A percentile compares a stretch with the other conserved stretches of the same genome.
Evolutionary conservation across 257 asterid genomes (phyloP).

Genomic region (Anisodus acutangulus): DNA sequence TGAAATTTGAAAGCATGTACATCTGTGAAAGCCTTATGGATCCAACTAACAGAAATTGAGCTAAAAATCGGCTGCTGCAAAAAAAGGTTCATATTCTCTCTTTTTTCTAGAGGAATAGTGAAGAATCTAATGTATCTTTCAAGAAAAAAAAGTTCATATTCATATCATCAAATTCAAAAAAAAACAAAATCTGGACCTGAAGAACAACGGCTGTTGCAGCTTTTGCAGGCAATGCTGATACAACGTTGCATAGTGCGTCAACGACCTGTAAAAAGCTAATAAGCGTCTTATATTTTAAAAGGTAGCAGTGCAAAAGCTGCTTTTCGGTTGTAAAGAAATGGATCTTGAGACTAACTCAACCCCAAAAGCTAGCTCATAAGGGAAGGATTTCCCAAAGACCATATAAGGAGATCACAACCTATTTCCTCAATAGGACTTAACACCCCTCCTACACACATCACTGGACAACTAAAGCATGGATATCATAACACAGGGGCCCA

Average conservation of each 20-base stretch:
- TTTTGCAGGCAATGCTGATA: slow-evolving; percentile 90
- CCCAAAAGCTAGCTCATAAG: background rate
- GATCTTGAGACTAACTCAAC: background rate
- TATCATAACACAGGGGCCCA: background rate
- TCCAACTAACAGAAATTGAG: background rate
- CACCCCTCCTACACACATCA: background rate
- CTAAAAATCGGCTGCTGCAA: background rate
- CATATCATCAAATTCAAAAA: slow-evolving; percentile 34
- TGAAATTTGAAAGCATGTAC: background rate
- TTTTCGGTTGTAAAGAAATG: background rate
- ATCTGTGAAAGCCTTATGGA: background rate
- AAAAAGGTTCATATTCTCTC: background rate
- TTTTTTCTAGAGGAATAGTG: background rate
- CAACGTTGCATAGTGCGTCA: slow-evolving; percentile 95
- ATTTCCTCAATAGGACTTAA: background rate
- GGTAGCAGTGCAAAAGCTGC: slow-evolving; percentile 9
- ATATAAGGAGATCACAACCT: slow-evolving; percentile 6
- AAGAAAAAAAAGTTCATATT: slow-evolving; percentile 23
- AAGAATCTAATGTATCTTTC: background rate
- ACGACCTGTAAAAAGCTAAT: slow-evolving; percentile 61
- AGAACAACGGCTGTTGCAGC: slow-evolving; percentile 98
- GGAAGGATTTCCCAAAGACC: background rate
- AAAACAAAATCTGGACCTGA: slow-evolving; percentile 79
- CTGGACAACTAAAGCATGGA: background rate
- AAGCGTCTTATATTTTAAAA: background rate